Percentiles rank a stretch among this genome's conserved stretches.
Conservation (phyloP, 2,329 filamentous ascomycete species). For the Aureobasidium sp. region DNA sequence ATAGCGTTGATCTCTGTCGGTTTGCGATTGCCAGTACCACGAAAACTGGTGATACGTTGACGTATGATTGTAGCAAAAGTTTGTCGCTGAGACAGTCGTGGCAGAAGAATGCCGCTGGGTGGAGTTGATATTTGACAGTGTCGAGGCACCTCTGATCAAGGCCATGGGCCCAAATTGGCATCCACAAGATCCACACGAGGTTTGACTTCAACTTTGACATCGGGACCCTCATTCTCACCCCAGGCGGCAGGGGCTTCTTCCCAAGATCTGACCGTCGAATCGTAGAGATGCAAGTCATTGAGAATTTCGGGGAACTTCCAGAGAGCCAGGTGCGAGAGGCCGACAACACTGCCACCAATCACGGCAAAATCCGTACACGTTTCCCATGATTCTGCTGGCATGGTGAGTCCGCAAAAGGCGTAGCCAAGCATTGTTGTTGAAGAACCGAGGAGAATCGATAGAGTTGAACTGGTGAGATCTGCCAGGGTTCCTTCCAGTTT, state of each 20-base stretch:
- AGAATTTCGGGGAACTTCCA: slow-evolving; percentile 4
- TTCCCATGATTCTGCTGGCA: slow-evolving; percentile 1
- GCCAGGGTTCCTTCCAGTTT: neutral
- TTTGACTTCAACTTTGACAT: neutral
- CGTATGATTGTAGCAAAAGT: no score
- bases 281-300: neutral
- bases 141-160: no score
- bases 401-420: neutral
- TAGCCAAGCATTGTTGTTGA: slow-evolving; percentile 5
- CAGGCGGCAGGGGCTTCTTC: neutral
- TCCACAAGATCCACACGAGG: neutral
- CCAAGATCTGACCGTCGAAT: neutral
- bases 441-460: slow-evolving; percentile 3
- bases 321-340: neutral
- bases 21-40: no score
- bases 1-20: no score
- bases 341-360: neutral
- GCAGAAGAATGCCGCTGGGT: no score
- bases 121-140: no score
- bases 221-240: neutral
- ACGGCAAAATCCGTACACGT: slow-evolving; percentile 5
- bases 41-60: no score
- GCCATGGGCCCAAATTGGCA: neutral
- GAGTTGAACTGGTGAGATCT: neutral
- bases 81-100: no score